Base-by-base conservation (phyloP, 2,329 filamentous ascomycete species). In the Fusarium virguliforme region DNA sequence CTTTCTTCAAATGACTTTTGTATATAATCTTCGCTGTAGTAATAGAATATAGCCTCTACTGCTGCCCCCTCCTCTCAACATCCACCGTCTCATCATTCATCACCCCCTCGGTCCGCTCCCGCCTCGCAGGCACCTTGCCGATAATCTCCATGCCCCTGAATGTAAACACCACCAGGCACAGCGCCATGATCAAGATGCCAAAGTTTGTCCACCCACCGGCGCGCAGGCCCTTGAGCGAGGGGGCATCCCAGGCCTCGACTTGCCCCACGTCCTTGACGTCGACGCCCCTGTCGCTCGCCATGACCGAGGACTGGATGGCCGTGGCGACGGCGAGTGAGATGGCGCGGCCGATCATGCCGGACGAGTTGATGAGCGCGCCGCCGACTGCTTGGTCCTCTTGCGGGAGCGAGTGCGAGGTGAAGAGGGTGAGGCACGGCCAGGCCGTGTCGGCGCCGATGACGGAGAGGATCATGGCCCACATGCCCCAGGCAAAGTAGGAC, bases 391-490 rank as follows among this genome's bases (percentile, higher is more conserved):
- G 91, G 67, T 93, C 90, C 55, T 89, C 87, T 1, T 83, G 81
- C 0, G 90, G 88, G 1, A 93, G 82, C 0, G 87, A 83, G 66
- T 88, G 88, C 0, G 90, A 90, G 0, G 88, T 90, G 75, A 91
- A 92, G 0, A 93, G 83, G 0, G 89, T 90, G 18, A 93, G 81
- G 5, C 87, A 87, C 0, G 91, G 90, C 83, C 89, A 92, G 0
- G 90, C 84, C 0, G 89, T 91, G 75, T 93, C 91, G 4, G 90
- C 89, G 34, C 91, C 91, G 37, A 91, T 82, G 8, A 92, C 90
- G 7, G 86, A 85, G 4, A 93, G 80, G 0, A 90, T 79, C 88
- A 93, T 92, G 8, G 90, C 90, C 3, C 87, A 87, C 22, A 94
- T 83, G 0, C 88, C 90, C 70, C 87, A 91, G 3, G 91, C 91